A percentile compares a stretch with the other conserved stretches of the same genome.
These are phyloP conservation scores for Scutellaria galericulata DNA, from an alignment of 257 asterid genomes.

Conservation along the genomic window DNA sequence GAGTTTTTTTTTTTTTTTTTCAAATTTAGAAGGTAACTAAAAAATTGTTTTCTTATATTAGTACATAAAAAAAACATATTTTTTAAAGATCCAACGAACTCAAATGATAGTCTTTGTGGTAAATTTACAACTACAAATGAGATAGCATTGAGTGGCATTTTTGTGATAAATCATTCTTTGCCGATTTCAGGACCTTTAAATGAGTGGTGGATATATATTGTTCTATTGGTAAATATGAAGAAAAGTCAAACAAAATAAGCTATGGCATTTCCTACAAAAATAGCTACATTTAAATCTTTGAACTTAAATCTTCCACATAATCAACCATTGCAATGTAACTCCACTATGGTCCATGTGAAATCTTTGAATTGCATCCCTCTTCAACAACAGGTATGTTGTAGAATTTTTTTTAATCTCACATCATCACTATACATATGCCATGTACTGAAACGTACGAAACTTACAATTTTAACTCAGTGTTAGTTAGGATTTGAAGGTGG, in stretches of 20 bases:
- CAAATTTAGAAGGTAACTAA: no score
- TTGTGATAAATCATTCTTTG: conserved; percentile 33
- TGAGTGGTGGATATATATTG: conserved; percentile 28
- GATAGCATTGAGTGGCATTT: conserved; percentile 33
- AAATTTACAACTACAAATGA: conserved; percentile 12
- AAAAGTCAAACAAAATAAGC: neutral
- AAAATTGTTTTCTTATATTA: no score
- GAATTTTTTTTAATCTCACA: no score
- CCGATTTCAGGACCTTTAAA: conserved; percentile 30
- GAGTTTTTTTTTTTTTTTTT: no score
- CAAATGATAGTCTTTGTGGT: neutral
- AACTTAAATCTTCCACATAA: conserved; percentile 34
- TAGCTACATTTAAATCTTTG: neutral
- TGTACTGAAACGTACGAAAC: neutral
- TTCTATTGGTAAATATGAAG: neutral
- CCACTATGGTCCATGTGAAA: conserved; percentile 31
- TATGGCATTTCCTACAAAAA: conserved; percentile 26
- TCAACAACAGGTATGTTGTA: conserved; percentile 46
- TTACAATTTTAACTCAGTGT: neutral
- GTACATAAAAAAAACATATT: no score
- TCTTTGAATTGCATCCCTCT: conserved; percentile 45
- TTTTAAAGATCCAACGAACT: no score
- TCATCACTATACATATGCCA: no score
- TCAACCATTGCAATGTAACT: conserved; percentile 30
- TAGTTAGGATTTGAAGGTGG: conserved; percentile 42